Evolutionary conservation across 306 rosid species (phyloP).

Genomic region (Quercus robur): DNA sequence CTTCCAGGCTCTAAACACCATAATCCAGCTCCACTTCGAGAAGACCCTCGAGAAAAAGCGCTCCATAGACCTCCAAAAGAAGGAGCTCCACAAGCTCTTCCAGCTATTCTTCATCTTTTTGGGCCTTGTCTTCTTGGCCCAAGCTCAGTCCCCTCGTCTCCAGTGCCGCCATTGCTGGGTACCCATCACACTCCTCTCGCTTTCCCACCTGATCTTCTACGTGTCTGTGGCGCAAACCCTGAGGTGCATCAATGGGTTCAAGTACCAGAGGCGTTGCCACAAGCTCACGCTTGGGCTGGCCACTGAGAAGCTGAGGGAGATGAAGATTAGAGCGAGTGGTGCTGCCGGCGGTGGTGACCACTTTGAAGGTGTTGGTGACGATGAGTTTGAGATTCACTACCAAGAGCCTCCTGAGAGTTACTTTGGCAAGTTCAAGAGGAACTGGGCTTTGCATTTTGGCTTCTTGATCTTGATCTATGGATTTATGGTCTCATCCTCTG

Average conservation of each 20-base stretch:
- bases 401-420: constrained; percentile 91
- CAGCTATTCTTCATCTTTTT: constrained; percentile 80
- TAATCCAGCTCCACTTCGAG: constrained; percentile 93
- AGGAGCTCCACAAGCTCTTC: constrained; percentile 72
- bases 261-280: constrained; percentile 93
- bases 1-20: constrained; percentile 75
- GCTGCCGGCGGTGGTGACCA: constrained; percentile 8
- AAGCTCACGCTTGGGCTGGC: constrained; percentile 88
- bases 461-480: constrained; percentile 70
- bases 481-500: constrained; percentile 81
- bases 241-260: constrained; percentile 84
- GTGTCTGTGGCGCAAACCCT: constrained; percentile 87
- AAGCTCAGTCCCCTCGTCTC: constrained; percentile 53
- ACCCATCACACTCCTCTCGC: constrained; percentile 80
- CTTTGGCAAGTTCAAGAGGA: constrained; percentile 88
- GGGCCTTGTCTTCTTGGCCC: constrained; percentile 43
- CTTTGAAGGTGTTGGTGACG: constrained; percentile 38
- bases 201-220: constrained; percentile 81
- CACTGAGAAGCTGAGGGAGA: constrained; percentile 68
- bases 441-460: constrained; percentile 91
- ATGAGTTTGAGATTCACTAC: constrained; percentile 79
- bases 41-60: constrained; percentile 85
- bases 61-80: constrained; percentile 85
- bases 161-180: constrained; percentile 93
- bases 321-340: constrained; percentile 40